Percentiles rank a stretch among this genome's conserved stretches.
Evolutionary conservation across 2,329 filamentous ascomycete species (phyloP).

Genomic region (Domatiomyces globalis): DNA sequence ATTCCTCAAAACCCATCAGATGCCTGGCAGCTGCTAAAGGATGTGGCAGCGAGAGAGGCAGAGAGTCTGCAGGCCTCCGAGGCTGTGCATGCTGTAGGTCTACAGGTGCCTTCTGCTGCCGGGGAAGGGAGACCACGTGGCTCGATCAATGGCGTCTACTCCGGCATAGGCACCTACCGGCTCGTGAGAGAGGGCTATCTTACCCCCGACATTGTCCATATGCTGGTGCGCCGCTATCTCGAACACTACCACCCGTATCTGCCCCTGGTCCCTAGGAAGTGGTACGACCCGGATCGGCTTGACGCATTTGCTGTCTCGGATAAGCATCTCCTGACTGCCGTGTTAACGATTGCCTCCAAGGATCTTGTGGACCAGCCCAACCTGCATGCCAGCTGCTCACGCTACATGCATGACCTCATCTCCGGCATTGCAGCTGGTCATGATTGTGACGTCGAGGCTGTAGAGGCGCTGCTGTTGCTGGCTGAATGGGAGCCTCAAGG

Average conservation of each 20-base stretch:
- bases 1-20: slow-evolving; percentile 35
- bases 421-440: slow-evolving; percentile 53
- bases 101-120: slow-evolving; percentile 7
- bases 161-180: slow-evolving; percentile 29
- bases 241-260: slow-evolving; percentile 57
- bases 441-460: slow-evolving; percentile 54
- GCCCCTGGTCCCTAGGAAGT: slow-evolving; percentile 48
- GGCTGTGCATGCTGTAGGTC: slow-evolving; percentile 11
- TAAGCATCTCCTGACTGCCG: slow-evolving; percentile 53
- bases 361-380: slow-evolving; percentile 51
- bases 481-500: slow-evolving; percentile 62
- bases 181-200: slow-evolving; percentile 31
- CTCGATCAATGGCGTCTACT: slow-evolving; percentile 20
- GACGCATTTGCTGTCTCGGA: slow-evolving; percentile 46
- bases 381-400: slow-evolving; percentile 51
- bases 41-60: slow-evolving; percentile 29
- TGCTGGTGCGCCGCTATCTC: slow-evolving; percentile 45
- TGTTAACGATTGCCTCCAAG: slow-evolving; percentile 57
- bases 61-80: slow-evolving; percentile 12
- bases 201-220: slow-evolving; percentile 37
- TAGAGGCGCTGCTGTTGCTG: slow-evolving; percentile 54
- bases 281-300: slow-evolving; percentile 41
- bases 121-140: slow-evolving; percentile 12
- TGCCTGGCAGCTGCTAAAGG: slow-evolving; percentile 35
- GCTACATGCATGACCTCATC: slow-evolving; percentile 56